Evolutionary conservation across 2,329 filamentous ascomycete species (phyloP).

Genomic region (Aureobasidium mangrovei): DNA sequence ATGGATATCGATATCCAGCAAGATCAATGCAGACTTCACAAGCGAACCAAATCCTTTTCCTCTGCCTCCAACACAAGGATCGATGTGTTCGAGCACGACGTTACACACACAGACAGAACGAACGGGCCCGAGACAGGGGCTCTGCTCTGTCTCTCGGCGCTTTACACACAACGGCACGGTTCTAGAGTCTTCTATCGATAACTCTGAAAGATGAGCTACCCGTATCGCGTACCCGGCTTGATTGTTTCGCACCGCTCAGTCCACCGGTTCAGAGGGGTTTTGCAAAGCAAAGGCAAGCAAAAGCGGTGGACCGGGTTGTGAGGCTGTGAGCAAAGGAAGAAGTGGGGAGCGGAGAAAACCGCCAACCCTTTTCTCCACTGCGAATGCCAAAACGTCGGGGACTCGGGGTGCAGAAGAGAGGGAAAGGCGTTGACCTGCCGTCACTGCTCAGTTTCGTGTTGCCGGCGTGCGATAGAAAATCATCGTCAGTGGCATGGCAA

Average conservation of each 20-base stretch:
- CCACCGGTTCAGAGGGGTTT: neutral
- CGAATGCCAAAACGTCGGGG: neutral
- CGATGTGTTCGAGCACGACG: too few relatives aligned
- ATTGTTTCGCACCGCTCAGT: neutral
- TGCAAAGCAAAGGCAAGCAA: neutral
- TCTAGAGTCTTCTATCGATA: neutral
- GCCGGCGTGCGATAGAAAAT: neutral
- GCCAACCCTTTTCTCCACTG: conserved; percentile 1
- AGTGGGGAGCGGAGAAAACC: conserved; percentile 8
- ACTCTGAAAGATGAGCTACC: neutral
- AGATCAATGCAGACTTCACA: too few relatives aligned
- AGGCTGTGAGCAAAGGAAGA: neutral
- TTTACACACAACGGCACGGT: neutral
- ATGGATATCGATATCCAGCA: too few relatives aligned
- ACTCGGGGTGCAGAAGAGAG: neutral
- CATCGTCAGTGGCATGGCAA: neutral
- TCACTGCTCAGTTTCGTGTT: neutral
- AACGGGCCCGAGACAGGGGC: too few relatives aligned
- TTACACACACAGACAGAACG: too few relatives aligned
- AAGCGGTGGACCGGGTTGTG: neutral
- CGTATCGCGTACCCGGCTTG: neutral
- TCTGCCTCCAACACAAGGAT: too few relatives aligned
- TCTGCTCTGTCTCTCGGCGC: too few relatives aligned
- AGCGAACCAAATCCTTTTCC: too few relatives aligned
- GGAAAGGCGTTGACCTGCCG: neutral